A percentile compares a stretch with the other conserved stretches of the same genome.
Conservation (phyloP, 78 protist species). For the Chrysochromulina tobinii region DNA sequence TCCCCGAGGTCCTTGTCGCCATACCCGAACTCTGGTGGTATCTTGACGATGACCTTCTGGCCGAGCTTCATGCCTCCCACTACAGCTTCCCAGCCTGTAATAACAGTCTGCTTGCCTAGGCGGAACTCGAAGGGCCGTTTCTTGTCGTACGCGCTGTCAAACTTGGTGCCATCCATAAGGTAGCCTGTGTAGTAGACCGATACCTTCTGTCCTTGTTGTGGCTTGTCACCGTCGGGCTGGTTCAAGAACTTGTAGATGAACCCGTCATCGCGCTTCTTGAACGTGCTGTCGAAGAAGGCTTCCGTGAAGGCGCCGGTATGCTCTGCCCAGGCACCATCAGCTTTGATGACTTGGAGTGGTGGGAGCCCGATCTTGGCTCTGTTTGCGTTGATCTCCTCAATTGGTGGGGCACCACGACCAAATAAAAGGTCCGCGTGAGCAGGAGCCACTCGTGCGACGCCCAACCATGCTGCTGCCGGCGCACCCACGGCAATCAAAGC, state of each 20-base stretch:
- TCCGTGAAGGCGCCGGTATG: neutral
- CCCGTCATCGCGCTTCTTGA: neutral
- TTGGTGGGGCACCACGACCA: too few species aligned
- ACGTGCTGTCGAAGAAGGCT: neutral
- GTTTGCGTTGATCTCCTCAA: too few species aligned
- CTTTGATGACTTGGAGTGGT: neutral
- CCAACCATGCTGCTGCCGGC: too few species aligned
- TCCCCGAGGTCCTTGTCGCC: neutral
- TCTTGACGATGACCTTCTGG: neutral
- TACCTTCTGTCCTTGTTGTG: neutral
- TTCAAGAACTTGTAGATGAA: neutral
- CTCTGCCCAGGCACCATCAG: neutral
- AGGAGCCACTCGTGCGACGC: too few species aligned
- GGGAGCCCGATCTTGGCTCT: neutral
- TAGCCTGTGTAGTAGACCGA: neutral
- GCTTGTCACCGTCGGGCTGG: neutral
- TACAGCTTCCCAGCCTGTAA: neutral
- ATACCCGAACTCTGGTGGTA: neutral
- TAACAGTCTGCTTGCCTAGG: neutral
- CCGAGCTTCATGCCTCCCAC: neutral
- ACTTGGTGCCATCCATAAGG: neutral
- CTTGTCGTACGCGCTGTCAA: neutral
- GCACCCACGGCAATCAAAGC: too few species aligned
- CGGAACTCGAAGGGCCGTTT: neutral
- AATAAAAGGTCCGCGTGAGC: too few species aligned